Conservation (phyloP, 2,329 filamentous ascomycete genomes). For the Geosmithia flava region DNA sequence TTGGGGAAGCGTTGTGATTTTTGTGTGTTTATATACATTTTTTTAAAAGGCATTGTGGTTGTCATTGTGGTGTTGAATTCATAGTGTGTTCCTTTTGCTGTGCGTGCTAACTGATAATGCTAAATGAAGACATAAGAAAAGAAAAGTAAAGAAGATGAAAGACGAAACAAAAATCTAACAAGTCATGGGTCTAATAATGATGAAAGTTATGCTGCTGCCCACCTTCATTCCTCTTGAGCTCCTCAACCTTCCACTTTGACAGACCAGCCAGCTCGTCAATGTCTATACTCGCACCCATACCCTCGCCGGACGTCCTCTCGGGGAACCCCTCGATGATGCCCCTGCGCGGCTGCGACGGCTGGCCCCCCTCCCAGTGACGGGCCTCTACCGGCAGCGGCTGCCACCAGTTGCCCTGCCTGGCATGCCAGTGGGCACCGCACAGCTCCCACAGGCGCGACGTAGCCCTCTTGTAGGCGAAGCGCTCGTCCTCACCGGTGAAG, state of each 20-base stretch:
- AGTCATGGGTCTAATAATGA: background rate
- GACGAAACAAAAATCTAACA: too few relatives aligned
- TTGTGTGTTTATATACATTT: too few relatives aligned
- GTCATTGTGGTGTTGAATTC: too few relatives aligned
- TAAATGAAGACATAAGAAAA: too few relatives aligned
- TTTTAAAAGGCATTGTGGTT: too few relatives aligned
- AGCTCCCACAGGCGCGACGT: constrained; percentile 73
- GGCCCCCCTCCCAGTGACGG: constrained; percentile 51
- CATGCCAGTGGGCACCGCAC: constrained; percentile 62
- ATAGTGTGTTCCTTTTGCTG: too few relatives aligned
- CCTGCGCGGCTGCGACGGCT: constrained; percentile 10
- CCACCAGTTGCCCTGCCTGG: constrained; percentile 56
- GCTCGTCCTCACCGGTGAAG: constrained; percentile 71
- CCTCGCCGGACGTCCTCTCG: constrained; percentile 10
- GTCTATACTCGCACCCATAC: constrained; percentile 19
- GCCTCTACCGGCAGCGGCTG: constrained; percentile 50
- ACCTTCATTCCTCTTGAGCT: constrained; percentile 12
- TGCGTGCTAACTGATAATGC: too few relatives aligned
- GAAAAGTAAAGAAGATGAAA: too few relatives aligned
- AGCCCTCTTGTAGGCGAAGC: constrained; percentile 70
- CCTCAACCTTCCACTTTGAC: constrained; percentile 22
- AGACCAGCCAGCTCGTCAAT: constrained; percentile 24
- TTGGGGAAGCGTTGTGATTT: too few relatives aligned
- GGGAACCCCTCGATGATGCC: constrained; percentile 1
- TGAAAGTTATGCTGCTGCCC: constrained; percentile 4